These are phyloP conservation scores for Candida sithepensis DNA, from an alignment of 805 yeast genomes.

Conservation along the genomic window DNA sequence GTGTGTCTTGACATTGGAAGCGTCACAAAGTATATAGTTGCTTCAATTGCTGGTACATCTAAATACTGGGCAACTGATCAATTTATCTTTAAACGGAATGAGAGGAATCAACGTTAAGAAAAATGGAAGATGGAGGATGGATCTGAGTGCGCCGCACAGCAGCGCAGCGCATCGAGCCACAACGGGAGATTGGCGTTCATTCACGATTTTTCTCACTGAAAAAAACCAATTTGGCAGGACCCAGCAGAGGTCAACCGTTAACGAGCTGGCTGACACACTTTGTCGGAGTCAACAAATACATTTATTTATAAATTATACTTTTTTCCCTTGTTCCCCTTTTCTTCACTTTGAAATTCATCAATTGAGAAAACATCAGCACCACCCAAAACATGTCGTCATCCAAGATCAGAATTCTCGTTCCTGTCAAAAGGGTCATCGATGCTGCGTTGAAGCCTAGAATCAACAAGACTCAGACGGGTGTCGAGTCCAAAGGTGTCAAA, in stretches of 20 bases:
- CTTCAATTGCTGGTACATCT: too few species aligned
- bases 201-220: too few species aligned
- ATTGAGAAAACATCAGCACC: neutral
- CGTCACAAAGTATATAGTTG: too few species aligned
- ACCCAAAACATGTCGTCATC: conserved; percentile 37
- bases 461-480: conserved; percentile 78
- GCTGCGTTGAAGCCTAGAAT: conserved; percentile 91
- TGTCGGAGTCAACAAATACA: neutral
- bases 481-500: conserved; percentile 86
- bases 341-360: neutral
- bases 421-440: conserved; percentile 93
- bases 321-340: too few species aligned
- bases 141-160: too few species aligned
- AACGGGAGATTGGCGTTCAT: too few species aligned
- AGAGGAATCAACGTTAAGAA: too few species aligned
- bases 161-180: too few species aligned
- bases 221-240: neutral
- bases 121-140: too few species aligned
- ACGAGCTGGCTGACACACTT: neutral
- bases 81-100: too few species aligned
- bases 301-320: neutral
- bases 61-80: too few species aligned
- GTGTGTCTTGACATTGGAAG: too few species aligned
- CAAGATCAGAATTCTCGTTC: conserved; percentile 76
- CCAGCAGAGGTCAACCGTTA: neutral